phyloP scores from a whole-genome alignment of 208 protist genomes.

The Acanthamoeba sp. region DNA sequence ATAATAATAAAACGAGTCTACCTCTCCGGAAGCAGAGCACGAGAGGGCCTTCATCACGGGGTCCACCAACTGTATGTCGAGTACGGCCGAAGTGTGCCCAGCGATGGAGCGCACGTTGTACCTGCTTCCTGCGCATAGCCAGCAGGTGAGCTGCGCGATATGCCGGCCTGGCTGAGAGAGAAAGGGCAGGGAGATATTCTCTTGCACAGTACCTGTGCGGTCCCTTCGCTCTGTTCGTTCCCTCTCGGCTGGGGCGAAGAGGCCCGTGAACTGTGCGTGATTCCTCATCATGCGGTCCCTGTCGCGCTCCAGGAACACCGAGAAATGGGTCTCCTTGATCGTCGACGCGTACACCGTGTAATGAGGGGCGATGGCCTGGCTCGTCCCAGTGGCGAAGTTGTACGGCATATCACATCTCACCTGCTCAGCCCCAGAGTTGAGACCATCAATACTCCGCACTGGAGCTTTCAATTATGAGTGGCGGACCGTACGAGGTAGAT shows the following conservation, averaged over 20 bases:
- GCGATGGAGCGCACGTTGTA: slow-evolving; percentile 14
- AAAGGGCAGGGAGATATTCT: background rate
- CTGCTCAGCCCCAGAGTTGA: background rate
- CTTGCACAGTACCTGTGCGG: background rate
- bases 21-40: slow-evolving; percentile 16
- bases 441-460: too few relatives aligned
- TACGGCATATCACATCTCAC: slow-evolving; percentile 46
- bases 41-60: slow-evolving; percentile 51
- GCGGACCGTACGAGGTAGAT: slow-evolving; percentile 29
- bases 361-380: slow-evolving; percentile 24
- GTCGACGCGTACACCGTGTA: background rate
- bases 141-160: too few relatives aligned
- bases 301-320: slow-evolving; percentile 43
- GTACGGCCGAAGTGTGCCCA: background rate
- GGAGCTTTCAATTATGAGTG: too few relatives aligned
- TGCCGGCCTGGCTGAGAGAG: background rate
- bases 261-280: background rate
- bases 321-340: slow-evolving; percentile 31
- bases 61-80: slow-evolving; percentile 28
- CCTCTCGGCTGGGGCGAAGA: slow-evolving; percentile 17
- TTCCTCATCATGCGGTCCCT: background rate
- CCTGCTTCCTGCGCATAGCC: background rate
- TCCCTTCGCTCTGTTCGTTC: slow-evolving; percentile 55
- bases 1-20: background rate
- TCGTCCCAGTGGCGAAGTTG: background rate